Evolutionary conservation across 1,284 basidiomycete genomes (phyloP), one percentile per base, ranked within the genome.

Genomic region (Marasmius oreades): DNA sequence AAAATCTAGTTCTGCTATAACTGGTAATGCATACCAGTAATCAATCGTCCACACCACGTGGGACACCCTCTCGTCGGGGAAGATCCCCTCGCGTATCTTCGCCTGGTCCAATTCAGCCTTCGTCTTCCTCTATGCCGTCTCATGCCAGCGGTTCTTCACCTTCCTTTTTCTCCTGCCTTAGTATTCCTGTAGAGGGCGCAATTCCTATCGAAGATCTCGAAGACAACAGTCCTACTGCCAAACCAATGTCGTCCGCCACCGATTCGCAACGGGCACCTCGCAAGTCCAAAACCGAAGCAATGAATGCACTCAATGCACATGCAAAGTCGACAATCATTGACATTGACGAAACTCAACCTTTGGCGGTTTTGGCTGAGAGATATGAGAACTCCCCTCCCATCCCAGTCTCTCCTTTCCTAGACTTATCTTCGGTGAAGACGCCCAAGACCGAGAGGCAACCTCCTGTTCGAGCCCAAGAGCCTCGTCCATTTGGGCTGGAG

Each of bases 241-340:
- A 57, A 26, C 56, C 67, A 37, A 61, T 64, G 48, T 45, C 70
- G 66, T 63, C 68, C 64, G 63, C 71, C 63, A 64, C 64, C 64
- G 78, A 80, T 60, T 71, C 79, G 52, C 83, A 81, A 71, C 80
- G 90, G 58, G 88, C 90, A 39, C 89, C 90, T 47, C 85, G 90
- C 68, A 92, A 92, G 78, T 91, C 89, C 63, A 92, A 92, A 79
- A 90, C 84, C 42, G 88, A 92, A 62, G 90, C 90, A 56, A 76
- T 92, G 46, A 87, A 80, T 26, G 90, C 90, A 24, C 73, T 92
- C 55, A 85, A 85, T 68, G 80, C 75, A 62, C 85, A 87, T 58
- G 80, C 83, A 42, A 75, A 78, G 68, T 79, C 81, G 37, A 72
- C 78, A 58, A 80, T 80, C 50, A 67, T 76, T 56, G 77, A 77